Base-by-base conservation (phyloP, 2,329 filamentous ascomycete species). In the Botrytis squamosa region DNA sequence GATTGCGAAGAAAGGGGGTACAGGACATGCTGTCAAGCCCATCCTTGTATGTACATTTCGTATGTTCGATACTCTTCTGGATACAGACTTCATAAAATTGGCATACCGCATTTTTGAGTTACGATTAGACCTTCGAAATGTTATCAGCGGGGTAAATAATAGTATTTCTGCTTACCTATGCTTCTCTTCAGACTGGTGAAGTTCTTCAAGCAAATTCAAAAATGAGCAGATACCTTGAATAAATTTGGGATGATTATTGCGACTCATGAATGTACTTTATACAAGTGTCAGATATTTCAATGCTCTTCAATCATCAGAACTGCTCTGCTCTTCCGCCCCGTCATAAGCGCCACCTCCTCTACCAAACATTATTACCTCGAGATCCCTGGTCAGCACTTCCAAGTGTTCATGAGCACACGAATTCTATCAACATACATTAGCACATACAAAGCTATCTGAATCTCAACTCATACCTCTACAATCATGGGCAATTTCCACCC, bases 161-260 rank as follows among this genome's bases (percentile, higher is more conserved):
- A 16, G 5, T 29, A 55, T 6, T n/a, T 55, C 25, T 63, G 7
- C 22, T n/a, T 40, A n/a, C n/a, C n/a, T n/a, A 3, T 40, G 22
- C 38, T 18, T 18, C 25, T 18, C 12, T 63, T 3, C 7, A 64
- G 29, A 16, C 38, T 64, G 25, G 38, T 2, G 4, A 44, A 1
- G 1, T 6, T 9, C 18, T 42, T 10, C 16, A 3, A 42, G 1
- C 10, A 20, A 9, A 29, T 3, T 0, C 9, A 36, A 36, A 10
- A 18, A 57, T 5, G 14, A 59, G 29, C 6, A 18, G 14, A 33
- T 10, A 33, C 7, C 7, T 12, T 2, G 20, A 20, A 33, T 10
- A 33, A 33, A 20, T 16, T 16, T 10, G 16, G 7, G 3, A 9
- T 3, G 18, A 60, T 36, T 14, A 36, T 33, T 36, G 57, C 9